Evolutionary conservation across 169 alveolate species (phyloP).

Genomic region (Plasmodium berghei): DNA sequence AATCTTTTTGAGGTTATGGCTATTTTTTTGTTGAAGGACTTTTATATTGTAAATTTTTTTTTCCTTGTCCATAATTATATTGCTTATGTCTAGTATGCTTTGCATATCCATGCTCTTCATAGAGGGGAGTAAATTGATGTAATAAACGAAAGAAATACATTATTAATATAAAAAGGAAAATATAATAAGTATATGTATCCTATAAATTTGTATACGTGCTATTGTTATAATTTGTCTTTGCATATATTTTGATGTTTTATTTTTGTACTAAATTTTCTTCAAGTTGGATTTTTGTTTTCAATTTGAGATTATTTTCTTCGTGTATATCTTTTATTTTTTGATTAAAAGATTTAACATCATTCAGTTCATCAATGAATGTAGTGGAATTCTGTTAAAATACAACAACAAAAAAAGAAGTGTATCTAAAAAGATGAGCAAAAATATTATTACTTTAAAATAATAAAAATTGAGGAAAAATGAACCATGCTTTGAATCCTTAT

Average conservation of each 20-base stretch:
- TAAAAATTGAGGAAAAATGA: not conserved
- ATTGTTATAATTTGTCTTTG: not conserved
- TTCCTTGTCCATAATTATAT: conserved; percentile 54
- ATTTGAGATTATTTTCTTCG: conserved; percentile 35
- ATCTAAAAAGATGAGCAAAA: not conserved
- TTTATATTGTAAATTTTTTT: conserved; percentile 33
- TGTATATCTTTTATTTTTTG: conserved; percentile 42
- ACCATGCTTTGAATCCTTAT: conserved; percentile 62
- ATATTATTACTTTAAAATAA: not conserved
- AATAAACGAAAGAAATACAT: not conserved
- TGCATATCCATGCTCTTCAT: conserved; percentile 29
- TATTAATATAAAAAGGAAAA: not conserved
- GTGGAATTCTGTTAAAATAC: conserved; percentile 33
- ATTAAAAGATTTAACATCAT: conserved; percentile 19
- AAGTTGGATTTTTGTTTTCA: conserved; percentile 32
- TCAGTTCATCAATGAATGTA: conserved; percentile 31
- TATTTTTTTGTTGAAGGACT: conserved; percentile 46
- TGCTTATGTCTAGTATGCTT: conserved; percentile 25
- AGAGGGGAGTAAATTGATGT: not conserved
- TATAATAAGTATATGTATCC: not conserved
- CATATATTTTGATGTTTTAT: not conserved
- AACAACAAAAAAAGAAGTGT: not conserved
- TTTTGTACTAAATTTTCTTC: conserved; percentile 40
- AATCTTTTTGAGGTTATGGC: conserved; percentile 47
- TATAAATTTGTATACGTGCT: not conserved